Percentiles rank a stretch among this genome's conserved stretches.
Evolutionary conservation across 495 filamentous ascomycete species (phyloP).

Genomic region (Hyaloscypha variabilis): DNA sequence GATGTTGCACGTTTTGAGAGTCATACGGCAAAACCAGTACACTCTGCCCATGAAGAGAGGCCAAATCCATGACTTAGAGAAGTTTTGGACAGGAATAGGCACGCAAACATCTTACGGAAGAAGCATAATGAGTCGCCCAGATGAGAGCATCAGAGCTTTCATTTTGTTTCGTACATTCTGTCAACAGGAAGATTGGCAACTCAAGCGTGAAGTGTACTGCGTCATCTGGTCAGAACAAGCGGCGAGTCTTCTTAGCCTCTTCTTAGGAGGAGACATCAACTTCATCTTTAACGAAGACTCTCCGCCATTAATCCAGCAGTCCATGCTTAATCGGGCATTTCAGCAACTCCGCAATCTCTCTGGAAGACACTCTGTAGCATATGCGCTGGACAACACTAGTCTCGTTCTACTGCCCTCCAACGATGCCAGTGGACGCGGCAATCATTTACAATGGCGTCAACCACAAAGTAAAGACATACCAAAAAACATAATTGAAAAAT

Average conservation of each 20-base stretch:
- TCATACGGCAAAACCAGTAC: conserved; percentile 5
- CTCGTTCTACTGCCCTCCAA: not conserved
- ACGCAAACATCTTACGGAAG: conserved; percentile 6
- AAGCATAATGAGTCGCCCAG: not conserved
- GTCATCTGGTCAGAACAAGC: conserved; percentile 14
- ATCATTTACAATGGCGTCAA: conserved; percentile 7
- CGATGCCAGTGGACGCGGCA: not conserved
- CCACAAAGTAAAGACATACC: conserved; percentile 8
- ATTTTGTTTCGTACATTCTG: conserved; percentile 17
- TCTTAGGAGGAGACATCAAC: conserved; percentile 1
- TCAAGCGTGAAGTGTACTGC: conserved; percentile 8
- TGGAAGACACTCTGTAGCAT: conserved; percentile 14
- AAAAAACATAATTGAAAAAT: not conserved
- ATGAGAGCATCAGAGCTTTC: conserved; percentile 1
- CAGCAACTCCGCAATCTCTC: conserved; percentile 13
- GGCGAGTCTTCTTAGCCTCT: not conserved
- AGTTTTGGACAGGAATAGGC: conserved; percentile 7
- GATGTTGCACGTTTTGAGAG: conserved; percentile 2
- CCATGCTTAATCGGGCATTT: conserved; percentile 7
- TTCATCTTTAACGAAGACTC: not conserved
- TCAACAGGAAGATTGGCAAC: conserved; percentile 15
- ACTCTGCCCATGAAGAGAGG: conserved; percentile 9
- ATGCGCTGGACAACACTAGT: conserved; percentile 1
- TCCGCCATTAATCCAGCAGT: not conserved
- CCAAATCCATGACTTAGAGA: conserved; percentile 9